Conservation (phyloP, 2,329 filamentous ascomycete genomes). For the Epichloe sp. region DNA sequence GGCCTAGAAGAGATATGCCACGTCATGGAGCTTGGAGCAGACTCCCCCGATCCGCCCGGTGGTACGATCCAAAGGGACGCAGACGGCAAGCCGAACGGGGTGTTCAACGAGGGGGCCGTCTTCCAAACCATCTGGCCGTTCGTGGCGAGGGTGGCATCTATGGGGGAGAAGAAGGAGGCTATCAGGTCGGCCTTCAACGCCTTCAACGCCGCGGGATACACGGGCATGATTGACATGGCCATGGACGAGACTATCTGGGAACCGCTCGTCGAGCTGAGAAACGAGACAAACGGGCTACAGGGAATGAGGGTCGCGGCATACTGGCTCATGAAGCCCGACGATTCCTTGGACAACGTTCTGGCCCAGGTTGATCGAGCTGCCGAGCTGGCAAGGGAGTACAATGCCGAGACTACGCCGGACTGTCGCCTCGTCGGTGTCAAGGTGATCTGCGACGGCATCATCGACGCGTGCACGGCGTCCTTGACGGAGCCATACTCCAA, state of each 20-base stretch:
- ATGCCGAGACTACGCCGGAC: conserved; percentile 21
- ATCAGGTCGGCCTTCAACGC: conserved; percentile 34
- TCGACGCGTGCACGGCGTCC: conserved; percentile 52
- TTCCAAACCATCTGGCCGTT: conserved; percentile 43
- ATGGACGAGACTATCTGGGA: conserved; percentile 47
- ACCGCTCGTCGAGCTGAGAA: conserved; percentile 31
- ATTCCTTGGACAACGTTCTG: conserved; percentile 25
- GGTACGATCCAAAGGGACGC: conserved; percentile 38
- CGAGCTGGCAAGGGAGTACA: conserved; percentile 25
- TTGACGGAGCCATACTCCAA: conserved; percentile 45
- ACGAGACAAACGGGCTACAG: conserved; percentile 15
- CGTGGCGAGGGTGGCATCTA: conserved; percentile 31
- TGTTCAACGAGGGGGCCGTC: conserved; percentile 39
- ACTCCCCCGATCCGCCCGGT: conserved; percentile 33
- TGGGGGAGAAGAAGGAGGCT: conserved; percentile 33
- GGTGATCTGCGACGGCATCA: conserved; percentile 50
- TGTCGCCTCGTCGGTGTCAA: conserved; percentile 47
- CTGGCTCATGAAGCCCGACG: conserved; percentile 41
- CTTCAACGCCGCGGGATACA: conserved; percentile 40
- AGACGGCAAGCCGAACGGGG: conserved; percentile 32
- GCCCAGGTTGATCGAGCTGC: conserved; percentile 37
- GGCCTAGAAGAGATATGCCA: conserved; percentile 30
- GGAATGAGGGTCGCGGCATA: conserved; percentile 38
- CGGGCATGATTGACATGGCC: conserved; percentile 45
- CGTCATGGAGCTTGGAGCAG: conserved; percentile 26